Conservation (phyloP, 371 early-diverging fungal genomes). For the Circinella minor region DNA sequence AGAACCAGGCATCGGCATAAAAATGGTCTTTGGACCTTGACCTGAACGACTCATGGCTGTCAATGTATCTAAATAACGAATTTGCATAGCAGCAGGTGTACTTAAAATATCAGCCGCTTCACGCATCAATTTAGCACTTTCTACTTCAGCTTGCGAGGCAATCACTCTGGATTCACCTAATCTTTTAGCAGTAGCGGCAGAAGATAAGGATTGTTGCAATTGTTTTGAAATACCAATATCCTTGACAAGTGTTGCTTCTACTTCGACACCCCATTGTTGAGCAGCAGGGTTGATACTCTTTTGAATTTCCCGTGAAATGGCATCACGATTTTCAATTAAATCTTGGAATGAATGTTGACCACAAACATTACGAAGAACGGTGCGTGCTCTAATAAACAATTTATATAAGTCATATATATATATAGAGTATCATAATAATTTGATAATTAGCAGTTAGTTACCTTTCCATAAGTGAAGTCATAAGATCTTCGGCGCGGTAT, state of each 20-base stretch:
- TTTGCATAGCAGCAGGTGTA: constrained; percentile 83
- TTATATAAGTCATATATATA: no score
- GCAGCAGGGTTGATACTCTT: constrained; percentile 63
- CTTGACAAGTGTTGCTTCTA: constrained; percentile 84
- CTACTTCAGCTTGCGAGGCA: constrained; percentile 90
- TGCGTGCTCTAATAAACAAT: constrained; percentile 55
- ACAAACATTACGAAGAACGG: constrained; percentile 68
- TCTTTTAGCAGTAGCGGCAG: constrained; percentile 89
- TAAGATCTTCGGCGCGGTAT: constrained; percentile 79
- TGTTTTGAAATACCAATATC: constrained; percentile 78
- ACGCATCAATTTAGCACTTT: constrained; percentile 91
- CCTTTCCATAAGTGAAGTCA: constrained; percentile 78
- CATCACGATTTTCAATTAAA: constrained; percentile 87
- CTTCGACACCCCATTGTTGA: constrained; percentile 75
- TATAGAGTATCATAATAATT: no score
- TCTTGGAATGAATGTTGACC: constrained; percentile 71
- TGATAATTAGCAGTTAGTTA: constrained; percentile 4
- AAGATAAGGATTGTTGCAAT: constrained; percentile 80
- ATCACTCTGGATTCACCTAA: constrained; percentile 91
- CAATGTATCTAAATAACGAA: constrained; percentile 87
- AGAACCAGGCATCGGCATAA: constrained; percentile 58
- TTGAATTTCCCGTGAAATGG: constrained; percentile 81
- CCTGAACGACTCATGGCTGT: constrained; percentile 72
- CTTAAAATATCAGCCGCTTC: constrained; percentile 83
- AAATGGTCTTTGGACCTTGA: constrained; percentile 71